phyloP scores from a whole-genome alignment of 371 early-diverging fungal species.

The Mortierella sp. region DNA sequence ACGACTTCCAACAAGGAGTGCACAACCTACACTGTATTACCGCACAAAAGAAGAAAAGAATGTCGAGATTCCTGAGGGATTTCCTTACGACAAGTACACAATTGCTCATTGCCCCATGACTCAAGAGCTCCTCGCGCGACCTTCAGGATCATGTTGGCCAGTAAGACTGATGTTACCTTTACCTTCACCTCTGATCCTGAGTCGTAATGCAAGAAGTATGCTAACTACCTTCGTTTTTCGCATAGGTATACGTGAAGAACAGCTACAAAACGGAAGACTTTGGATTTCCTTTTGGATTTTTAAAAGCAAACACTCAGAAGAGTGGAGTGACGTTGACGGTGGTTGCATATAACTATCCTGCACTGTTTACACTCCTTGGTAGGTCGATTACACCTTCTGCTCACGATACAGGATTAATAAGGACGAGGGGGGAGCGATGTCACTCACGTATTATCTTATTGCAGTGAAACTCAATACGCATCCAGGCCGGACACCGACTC shows the following conservation, averaged over 20 bases:
- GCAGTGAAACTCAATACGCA: constrained; percentile 32
- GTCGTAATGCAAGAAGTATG: background rate
- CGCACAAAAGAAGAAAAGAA: constrained; percentile 56
- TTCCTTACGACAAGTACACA: constrained; percentile 75
- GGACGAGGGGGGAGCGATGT: no score
- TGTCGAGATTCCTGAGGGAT: constrained; percentile 68
- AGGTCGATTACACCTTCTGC: constrained; percentile 14
- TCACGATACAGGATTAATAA: no score
- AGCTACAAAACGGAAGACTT: constrained; percentile 61
- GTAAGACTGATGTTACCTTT: constrained; percentile 9
- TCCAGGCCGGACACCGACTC: constrained; percentile 41
- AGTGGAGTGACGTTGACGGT: constrained; percentile 74
- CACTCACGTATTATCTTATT: background rate
- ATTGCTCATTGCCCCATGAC: constrained; percentile 65
- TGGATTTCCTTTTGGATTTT: constrained; percentile 78
- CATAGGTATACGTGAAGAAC: constrained; percentile 65
- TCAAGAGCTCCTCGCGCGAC: constrained; percentile 59
- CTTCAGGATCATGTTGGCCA: constrained; percentile 54
- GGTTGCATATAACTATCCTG: constrained; percentile 76
- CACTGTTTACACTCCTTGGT: constrained; percentile 68
- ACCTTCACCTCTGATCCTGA: no score
- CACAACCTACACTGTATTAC: constrained; percentile 69
- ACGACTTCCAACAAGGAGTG: constrained; percentile 57
- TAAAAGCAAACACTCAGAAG: constrained; percentile 67
- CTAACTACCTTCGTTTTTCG: background rate